Conservation (phyloP, 306 rosid species). For the Pachyrhizus erosus region DNA sequence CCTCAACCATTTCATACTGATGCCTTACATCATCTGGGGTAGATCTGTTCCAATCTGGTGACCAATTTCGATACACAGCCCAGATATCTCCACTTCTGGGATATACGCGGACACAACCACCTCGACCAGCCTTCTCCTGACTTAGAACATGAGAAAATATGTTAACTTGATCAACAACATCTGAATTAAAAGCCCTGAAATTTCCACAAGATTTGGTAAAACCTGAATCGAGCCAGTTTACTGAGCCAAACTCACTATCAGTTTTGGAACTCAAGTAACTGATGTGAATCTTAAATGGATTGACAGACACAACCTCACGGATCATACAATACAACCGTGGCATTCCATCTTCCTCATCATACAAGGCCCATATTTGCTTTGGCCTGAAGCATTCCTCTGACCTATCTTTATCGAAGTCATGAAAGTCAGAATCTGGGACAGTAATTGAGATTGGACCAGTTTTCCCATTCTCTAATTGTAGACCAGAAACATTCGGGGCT, state of each 20-base stretch:
- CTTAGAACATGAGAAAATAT: slow-evolving; percentile 86
- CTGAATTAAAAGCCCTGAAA: slow-evolving; percentile 82
- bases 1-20: slow-evolving; percentile 96
- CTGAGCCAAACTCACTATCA: slow-evolving; percentile 83
- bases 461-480: slow-evolving; percentile 56
- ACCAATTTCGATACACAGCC: slow-evolving; percentile 96
- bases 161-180: slow-evolving; percentile 86
- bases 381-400: slow-evolving; percentile 94
- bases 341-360: slow-evolving; percentile 99
- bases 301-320: slow-evolving; percentile 86
- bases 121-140: slow-evolving; percentile 85
- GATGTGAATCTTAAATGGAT: slow-evolving; percentile 84
- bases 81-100: slow-evolving; percentile 89
- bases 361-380: slow-evolving; percentile 98
- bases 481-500: slow-evolving; percentile 51
- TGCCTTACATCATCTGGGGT: slow-evolving; percentile 90
- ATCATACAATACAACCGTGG: slow-evolving; percentile 96
- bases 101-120: slow-evolving; percentile 90
- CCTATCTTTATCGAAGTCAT: slow-evolving; percentile 93
- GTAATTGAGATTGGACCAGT: slow-evolving; percentile 61
- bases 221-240: slow-evolving; percentile 88
- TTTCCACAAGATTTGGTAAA: slow-evolving; percentile 98
- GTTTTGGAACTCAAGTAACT: slow-evolving; percentile 91
- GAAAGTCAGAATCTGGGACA: slow-evolving; percentile 97
- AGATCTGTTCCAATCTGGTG: slow-evolving; percentile 79